Evolutionary conservation across 768 basidiomycete genomes (phyloP), one percentile per base, ranked within the genome.

Genomic region (Leccinellum rugosiceps): DNA sequence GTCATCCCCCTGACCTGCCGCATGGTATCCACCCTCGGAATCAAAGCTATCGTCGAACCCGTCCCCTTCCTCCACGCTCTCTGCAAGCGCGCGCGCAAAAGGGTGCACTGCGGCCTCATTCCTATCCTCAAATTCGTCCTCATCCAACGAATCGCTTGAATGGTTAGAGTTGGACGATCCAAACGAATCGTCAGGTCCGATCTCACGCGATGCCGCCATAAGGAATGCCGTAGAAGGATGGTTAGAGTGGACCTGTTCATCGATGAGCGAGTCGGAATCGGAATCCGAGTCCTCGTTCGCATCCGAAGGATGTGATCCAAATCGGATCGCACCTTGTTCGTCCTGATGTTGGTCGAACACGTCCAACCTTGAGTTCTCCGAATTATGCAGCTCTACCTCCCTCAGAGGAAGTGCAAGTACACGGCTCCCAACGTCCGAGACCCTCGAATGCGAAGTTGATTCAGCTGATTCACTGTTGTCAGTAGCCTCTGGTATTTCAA

Each of bases 221-320:
- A 91, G 74, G 71, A 91, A 90, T 2, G 86, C 87, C 1, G 83
- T 83, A 9, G 86, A 87, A 1, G 88, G 87, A 61, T 86, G 83
- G 4, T 78, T 80, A 3, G 84, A 79, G 65, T 80, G 78, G 50
- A 82, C 73, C 43, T 83, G 82, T 43, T 78, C 75, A 43, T 77
- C 72, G 57, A 82, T 82, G 53, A 84, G 73, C 26, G 83, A 83
- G 66, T 86, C 86, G 2, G 84, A 85, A 61, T 83, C 81, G 1
- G 81, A 83, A 32, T 32, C 31, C 9, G 31, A 32, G 31, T 62
- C 52, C 6, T 68, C 63, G 17, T 68, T 68, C 1, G 50, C 26
- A 26, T 38, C 51, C 45, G 4, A 32, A 32, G 58, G 46, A 17
- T 61, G 46, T 19, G 48, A 52, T 35, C 48, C 60, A 7, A 61